These are phyloP conservation scores for Nigrograna mackinnonii DNA, from an alignment of 2,329 filamentous ascomycete genomes.

Conservation along the genomic window DNA sequence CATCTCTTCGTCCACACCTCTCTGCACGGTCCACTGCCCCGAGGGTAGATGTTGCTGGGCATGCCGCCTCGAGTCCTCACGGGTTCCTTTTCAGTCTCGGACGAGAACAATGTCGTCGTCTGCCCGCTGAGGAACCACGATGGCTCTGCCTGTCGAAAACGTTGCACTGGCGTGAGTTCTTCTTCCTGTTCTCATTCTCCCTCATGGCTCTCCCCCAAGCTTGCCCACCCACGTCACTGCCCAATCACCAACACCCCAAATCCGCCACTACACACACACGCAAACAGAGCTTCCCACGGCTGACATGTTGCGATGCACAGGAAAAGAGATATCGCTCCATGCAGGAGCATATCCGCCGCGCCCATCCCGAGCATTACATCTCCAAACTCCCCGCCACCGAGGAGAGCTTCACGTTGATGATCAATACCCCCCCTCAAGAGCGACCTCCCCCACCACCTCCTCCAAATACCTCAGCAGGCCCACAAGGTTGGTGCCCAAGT, in stretches of 20 bases:
- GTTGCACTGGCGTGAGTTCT: conserved; percentile 94
- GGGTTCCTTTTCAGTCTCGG: conserved; percentile 88
- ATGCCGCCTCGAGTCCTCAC: conserved; percentile 92
- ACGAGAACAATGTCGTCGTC: conserved; percentile 93
- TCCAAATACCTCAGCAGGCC: conserved; percentile 42
- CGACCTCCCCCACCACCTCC: conserved; percentile 59
- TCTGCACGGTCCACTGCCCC: conserved; percentile 14
- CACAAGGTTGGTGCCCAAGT: conserved; percentile 33
- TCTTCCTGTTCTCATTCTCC: conserved; percentile 6
- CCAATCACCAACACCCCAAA: background rate
- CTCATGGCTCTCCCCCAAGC: background rate
- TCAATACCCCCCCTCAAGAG: conserved; percentile 83
- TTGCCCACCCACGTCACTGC: background rate
- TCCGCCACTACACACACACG: conserved; percentile 12
- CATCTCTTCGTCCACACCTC: conserved; percentile 4
- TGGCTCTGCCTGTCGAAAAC: conserved; percentile 94
- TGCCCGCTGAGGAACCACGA: conserved; percentile 96
- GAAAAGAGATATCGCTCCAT: conserved; percentile 97
- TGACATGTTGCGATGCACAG: conserved; percentile 54
- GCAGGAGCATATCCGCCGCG: conserved; percentile 98
- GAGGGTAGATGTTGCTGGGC: conserved; percentile 51
- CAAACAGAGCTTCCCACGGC: conserved; percentile 15
- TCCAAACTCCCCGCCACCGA: conserved; percentile 97
- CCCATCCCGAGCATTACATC: conserved; percentile 96
- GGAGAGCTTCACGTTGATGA: conserved; percentile 96